A percentile compares a stretch with the other conserved stretches of the same genome.
phyloP scores from a whole-genome alignment of 2,329 filamentous ascomycete genomes.

The Ceratocystis smalleyi region DNA sequence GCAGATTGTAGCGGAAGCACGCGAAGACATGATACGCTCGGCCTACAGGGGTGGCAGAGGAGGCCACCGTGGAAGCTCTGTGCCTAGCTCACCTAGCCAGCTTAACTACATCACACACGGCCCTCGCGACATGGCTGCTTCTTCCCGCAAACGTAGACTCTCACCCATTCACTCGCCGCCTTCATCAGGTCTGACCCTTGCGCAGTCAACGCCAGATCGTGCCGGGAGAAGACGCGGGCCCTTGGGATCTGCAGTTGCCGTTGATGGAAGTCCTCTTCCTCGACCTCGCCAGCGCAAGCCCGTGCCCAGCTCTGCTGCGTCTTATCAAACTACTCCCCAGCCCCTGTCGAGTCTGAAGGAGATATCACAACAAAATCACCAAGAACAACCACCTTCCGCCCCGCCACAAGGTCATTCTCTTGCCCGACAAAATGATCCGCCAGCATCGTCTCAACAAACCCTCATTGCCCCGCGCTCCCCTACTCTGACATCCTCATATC shows the following conservation, averaged over 20 bases:
- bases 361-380: slow-evolving; percentile 6
- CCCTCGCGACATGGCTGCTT: slow-evolving; percentile 39
- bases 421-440: background rate
- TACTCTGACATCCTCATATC: slow-evolving; percentile 45
- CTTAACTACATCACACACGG: slow-evolving; percentile 46
- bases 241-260: slow-evolving; percentile 26
- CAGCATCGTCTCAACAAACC: slow-evolving; percentile 12
- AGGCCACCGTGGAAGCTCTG: slow-evolving; percentile 51
- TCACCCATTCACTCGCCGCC: slow-evolving; percentile 41
- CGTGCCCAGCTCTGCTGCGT: slow-evolving; percentile 16
- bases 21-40: slow-evolving; percentile 76
- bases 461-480: slow-evolving; percentile 34
- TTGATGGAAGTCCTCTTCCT: slow-evolving; percentile 48
- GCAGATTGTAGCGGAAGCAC: slow-evolving; percentile 73
- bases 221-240: slow-evolving; percentile 20
- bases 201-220: slow-evolving; percentile 45
- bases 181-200: slow-evolving; percentile 32
- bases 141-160: slow-evolving; percentile 41
- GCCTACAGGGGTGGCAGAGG: slow-evolving; percentile 45
- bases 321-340: slow-evolving; percentile 29
- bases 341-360: slow-evolving; percentile 27
- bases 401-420: background rate
- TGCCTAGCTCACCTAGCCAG: slow-evolving; percentile 51
- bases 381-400: background rate
- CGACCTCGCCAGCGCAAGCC: slow-evolving; percentile 28